Conservation (phyloP, 108 stramenopile genomes). For the Aurantiochytrium sp. region DNA sequence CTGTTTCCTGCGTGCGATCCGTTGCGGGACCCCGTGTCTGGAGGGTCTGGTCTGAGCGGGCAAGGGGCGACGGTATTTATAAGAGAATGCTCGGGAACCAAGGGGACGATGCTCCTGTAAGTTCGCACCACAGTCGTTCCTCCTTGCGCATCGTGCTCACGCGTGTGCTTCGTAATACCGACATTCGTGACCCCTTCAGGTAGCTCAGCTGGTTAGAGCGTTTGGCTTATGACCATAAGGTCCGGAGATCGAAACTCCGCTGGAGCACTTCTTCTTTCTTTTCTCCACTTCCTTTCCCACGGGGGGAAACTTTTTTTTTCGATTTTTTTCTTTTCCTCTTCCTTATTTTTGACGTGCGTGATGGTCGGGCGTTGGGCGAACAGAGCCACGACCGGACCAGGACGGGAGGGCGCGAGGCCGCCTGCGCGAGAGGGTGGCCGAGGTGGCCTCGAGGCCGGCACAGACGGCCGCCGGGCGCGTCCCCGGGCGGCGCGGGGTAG, state of each 20-base stretch:
- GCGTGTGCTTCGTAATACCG: not conserved
- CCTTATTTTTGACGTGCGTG: not conserved
- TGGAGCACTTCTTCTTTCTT: not conserved
- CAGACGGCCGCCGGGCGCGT: too few species aligned
- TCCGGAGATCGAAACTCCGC: not conserved
- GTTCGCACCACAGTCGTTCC: not conserved
- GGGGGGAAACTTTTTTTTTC: not conserved
- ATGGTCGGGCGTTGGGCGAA: not conserved
- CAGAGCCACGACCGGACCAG: too few species aligned
- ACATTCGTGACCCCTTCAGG: not conserved
- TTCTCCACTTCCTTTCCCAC: not conserved
- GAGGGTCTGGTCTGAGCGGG: too few species aligned
- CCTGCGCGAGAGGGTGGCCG: too few species aligned
- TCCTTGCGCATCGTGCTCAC: not conserved
- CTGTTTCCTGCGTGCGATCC: too few species aligned
- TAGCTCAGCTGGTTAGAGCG: not conserved
- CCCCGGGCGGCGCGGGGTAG: too few species aligned
- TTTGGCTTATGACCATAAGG: constrained; percentile 4
- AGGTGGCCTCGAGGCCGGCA: too few species aligned
- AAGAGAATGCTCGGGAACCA: not conserved
- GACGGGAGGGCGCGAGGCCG: too few species aligned
- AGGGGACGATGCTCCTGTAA: not conserved
- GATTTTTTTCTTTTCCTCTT: not conserved
- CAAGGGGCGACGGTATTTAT: not conserved
- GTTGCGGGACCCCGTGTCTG: too few species aligned